Evolutionary conservation across 768 basidiomycete genomes (phyloP).

Genomic region (Hericium erinaceus): DNA sequence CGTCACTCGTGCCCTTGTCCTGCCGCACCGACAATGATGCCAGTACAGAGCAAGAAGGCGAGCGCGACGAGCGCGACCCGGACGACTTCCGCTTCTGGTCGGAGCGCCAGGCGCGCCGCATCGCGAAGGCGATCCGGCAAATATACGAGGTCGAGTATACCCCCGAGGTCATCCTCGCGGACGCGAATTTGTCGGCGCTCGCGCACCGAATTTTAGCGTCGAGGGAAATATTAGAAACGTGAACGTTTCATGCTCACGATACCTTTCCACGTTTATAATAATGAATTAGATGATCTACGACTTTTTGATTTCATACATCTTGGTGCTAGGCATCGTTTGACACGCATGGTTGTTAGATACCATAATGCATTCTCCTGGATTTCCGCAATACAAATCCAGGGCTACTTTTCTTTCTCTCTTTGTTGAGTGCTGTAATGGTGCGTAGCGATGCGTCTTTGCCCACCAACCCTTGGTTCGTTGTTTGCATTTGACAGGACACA

Average conservation of each 20-base stretch:
- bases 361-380: too few species aligned
- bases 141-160: conserved; percentile 85
- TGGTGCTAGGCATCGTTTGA: background rate
- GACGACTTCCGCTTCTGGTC: conserved; percentile 97
- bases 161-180: conserved; percentile 84
- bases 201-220: conserved; percentile 78
- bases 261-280: background rate
- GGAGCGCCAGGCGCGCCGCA: conserved; percentile 81
- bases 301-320: background rate
- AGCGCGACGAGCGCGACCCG: conserved; percentile 47
- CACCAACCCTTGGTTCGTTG: too few species aligned
- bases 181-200: conserved; percentile 83
- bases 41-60: conserved; percentile 15
- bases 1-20: conserved; percentile 58
- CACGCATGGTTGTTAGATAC: too few species aligned
- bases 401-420: too few species aligned
- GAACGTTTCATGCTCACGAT: background rate
- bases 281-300: background rate
- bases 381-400: too few species aligned
- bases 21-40: conserved; percentile 32
- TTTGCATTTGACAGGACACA: too few species aligned
- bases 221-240: conserved; percentile 37
- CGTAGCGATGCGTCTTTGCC: too few species aligned
- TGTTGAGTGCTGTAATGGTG: too few species aligned
- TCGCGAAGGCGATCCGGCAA: conserved; percentile 68